phyloP scores from a whole-genome alignment of 176 grass and related monocot species.

The Leersia perrieri region DNA sequence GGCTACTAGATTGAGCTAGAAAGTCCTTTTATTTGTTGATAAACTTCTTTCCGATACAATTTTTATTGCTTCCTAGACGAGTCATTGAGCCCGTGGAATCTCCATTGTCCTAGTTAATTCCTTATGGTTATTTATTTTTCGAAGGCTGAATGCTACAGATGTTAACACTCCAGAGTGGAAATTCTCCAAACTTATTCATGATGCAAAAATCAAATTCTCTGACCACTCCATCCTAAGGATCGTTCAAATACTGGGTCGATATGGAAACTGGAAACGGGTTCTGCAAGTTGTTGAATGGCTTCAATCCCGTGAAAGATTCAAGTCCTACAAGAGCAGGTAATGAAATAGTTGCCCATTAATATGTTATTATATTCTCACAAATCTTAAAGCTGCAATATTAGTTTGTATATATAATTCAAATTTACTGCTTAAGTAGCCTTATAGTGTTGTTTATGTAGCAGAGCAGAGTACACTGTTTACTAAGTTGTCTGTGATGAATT shows the following conservation, averaged over 20 bases:
- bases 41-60: neutral
- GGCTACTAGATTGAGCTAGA: neutral
- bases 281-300: slow-evolving; percentile 97
- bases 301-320: slow-evolving; percentile 86
- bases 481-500: neutral
- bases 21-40: neutral
- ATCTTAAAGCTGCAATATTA: slow-evolving; percentile 19
- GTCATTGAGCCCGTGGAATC: neutral
- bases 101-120: slow-evolving; percentile 13
- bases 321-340: slow-evolving; percentile 84
- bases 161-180: slow-evolving; percentile 89
- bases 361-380: slow-evolving; percentile 8
- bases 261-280: slow-evolving; percentile 85
- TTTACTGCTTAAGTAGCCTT: neutral
- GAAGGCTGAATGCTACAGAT: slow-evolving; percentile 92
- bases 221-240: slow-evolving; percentile 84
- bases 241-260: slow-evolving; percentile 78
- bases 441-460: neutral
- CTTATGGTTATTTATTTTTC: slow-evolving; percentile 46
- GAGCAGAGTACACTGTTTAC: neutral
- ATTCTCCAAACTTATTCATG: slow-evolving; percentile 90
- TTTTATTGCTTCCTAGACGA: neutral
- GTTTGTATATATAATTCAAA: slow-evolving; percentile 5
- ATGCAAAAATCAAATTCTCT: slow-evolving; percentile 80
- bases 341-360: slow-evolving; percentile 15